A percentile compares a stretch with the other conserved stretches of the same genome.
phyloP scores from a whole-genome alignment of 495 filamentous ascomycete genomes.

The Pyrenula massariospora region DNA sequence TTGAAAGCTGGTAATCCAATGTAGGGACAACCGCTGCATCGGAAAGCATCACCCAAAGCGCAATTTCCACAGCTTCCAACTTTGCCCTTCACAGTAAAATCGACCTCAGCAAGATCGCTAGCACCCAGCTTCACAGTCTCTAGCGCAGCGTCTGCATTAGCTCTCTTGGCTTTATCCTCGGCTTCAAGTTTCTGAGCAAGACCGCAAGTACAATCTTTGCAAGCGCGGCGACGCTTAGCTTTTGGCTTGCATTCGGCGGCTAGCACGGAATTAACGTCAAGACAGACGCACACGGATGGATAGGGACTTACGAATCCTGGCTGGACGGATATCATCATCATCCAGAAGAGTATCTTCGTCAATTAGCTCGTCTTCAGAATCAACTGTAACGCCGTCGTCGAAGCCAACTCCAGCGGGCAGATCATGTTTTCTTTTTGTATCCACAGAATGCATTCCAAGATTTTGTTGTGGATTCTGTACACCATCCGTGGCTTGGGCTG shows the following conservation, averaged over 20 bases:
- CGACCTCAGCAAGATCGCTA: conserved; percentile 74
- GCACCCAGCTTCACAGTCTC: conserved; percentile 59
- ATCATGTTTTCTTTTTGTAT: conserved; percentile 34
- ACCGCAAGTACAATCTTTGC: conserved; percentile 97
- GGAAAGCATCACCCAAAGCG: conserved; percentile 72
- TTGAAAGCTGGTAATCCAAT: conserved; percentile 92
- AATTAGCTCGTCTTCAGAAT: conserved; percentile 65
- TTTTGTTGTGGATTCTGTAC: conserved; percentile 2
- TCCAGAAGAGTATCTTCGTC: conserved; percentile 80
- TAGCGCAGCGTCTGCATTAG: conserved; percentile 46
- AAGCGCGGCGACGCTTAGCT: conserved; percentile 77
- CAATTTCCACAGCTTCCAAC: conserved; percentile 89
- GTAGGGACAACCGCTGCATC: conserved; percentile 71
- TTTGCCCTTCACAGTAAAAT: conserved; percentile 94
- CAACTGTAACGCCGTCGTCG: conserved; percentile 58
- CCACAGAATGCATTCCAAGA: conserved; percentile 8
- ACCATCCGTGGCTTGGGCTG: conserved; percentile 14
- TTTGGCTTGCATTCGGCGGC: conserved; percentile 75
- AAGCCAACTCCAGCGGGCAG: conserved; percentile 56
- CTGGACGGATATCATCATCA: conserved; percentile 70
- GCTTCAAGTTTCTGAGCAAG: conserved; percentile 66
- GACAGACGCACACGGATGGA: background rate
- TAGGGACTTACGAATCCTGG: conserved; percentile 58
- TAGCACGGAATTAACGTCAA: conserved; percentile 20
- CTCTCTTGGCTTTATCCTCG: conserved; percentile 63